Conservation (phyloP, 306 rosid species). For the Cucumis cinereus region DNA sequence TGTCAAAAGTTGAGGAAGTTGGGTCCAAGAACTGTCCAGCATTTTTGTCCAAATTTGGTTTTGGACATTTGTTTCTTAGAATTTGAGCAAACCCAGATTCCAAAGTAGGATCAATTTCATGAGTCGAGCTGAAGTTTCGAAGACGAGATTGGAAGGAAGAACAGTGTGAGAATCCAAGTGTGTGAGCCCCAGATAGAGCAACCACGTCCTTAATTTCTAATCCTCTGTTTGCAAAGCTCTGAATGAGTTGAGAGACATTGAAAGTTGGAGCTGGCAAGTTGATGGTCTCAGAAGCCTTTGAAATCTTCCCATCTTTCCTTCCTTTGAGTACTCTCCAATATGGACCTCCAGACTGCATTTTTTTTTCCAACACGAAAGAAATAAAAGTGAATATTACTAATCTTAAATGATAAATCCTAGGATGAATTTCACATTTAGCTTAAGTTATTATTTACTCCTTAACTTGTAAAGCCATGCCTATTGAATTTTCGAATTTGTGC, state of each 20-base stretch:
- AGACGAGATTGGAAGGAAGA: slow-evolving; percentile 42
- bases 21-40: slow-evolving; percentile 51
- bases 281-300: slow-evolving; percentile 46
- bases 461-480: not conserved
- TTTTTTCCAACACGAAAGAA: not conserved
- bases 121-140: slow-evolving; percentile 26
- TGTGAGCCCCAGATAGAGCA: slow-evolving; percentile 75
- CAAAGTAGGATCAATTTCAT: slow-evolving; percentile 44
- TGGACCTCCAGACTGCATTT: slow-evolving; percentile 56
- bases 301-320: slow-evolving; percentile 65
- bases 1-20: slow-evolving; percentile 62
- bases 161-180: slow-evolving; percentile 60
- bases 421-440: not conserved
- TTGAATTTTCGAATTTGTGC: not conserved
- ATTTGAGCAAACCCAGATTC: slow-evolving; percentile 29
- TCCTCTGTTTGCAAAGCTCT: slow-evolving; percentile 49
- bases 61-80: slow-evolving; percentile 34
- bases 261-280: slow-evolving; percentile 58
- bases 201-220: slow-evolving; percentile 49
- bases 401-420: not conserved
- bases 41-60: slow-evolving; percentile 23
- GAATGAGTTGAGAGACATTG: slow-evolving; percentile 37
- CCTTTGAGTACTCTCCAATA: slow-evolving; percentile 56
- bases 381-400: not conserved
- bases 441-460: no score